Evolutionary conservation across 768 basidiomycete species (phyloP).

Genomic region (Pleurotus eryngii): DNA sequence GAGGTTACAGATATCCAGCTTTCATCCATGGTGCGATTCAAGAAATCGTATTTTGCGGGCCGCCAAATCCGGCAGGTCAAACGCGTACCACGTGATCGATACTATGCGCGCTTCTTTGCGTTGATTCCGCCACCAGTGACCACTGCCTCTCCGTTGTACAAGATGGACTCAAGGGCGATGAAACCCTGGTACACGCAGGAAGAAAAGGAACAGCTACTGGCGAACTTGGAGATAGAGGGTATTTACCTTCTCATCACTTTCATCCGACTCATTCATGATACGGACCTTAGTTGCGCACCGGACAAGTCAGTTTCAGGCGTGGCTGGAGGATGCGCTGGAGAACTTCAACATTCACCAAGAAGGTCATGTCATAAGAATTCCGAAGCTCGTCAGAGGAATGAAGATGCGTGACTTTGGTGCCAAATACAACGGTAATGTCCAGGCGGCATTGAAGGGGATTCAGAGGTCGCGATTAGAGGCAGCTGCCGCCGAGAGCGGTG

Average conservation of each 20-base stretch:
- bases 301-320: conserved; percentile 69
- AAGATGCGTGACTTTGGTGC: conserved; percentile 76
- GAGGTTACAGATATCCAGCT: conserved; percentile 6
- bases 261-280: neutral
- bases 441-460: conserved; percentile 64
- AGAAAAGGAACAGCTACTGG: conserved; percentile 72
- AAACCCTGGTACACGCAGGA: conserved; percentile 45
- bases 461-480: conserved; percentile 61
- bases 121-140: conserved; percentile 12
- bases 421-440: conserved; percentile 75
- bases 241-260: conserved; percentile 4
- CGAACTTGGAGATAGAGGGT: conserved; percentile 83
- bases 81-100: conserved; percentile 40
- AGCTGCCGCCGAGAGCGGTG: conserved; percentile 43
- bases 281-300: conserved; percentile 61
- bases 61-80: neutral
- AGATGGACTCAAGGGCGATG: conserved; percentile 24
- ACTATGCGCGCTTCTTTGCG: neutral
- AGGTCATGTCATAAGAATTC: conserved; percentile 68
- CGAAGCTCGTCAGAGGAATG: conserved; percentile 68
- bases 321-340: conserved; percentile 70
- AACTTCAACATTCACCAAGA: conserved; percentile 76
- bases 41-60: conserved; percentile 8
- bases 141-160: conserved; percentile 5
- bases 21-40: conserved; percentile 8